These are phyloP conservation scores for Xanthoconium separans DNA, from an alignment of 1,284 basidiomycete species.

Conservation along the genomic window DNA sequence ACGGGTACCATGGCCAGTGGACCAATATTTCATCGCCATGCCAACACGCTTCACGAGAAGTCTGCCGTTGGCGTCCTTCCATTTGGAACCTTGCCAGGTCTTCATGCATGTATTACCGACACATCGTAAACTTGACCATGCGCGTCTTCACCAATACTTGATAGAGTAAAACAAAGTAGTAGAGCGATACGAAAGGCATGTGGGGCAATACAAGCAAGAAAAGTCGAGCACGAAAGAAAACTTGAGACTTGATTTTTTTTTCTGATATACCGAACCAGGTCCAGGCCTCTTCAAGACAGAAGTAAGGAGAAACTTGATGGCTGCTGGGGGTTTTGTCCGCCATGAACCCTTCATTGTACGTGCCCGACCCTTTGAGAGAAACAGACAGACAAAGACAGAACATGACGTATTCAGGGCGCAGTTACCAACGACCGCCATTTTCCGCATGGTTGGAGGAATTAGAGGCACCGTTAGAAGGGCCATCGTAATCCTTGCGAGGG, in stretches of 20 bases:
- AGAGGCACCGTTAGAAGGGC: constrained; percentile 34
- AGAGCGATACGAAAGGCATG: constrained; percentile 39
- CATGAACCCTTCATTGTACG: constrained; percentile 37
- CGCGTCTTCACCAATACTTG: constrained; percentile 40
- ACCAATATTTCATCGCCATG: constrained; percentile 9
- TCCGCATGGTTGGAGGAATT: constrained; percentile 33
- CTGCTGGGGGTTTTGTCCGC: constrained; percentile 28
- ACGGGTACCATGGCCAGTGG: constrained; percentile 7
- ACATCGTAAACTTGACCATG: constrained; percentile 38
- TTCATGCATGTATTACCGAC: constrained; percentile 37
- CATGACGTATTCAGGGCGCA: constrained; percentile 17
- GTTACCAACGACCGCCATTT: constrained; percentile 46
- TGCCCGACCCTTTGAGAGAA: constrained; percentile 34
- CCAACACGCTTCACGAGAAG: constrained; percentile 15
- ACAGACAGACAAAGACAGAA: constrained; percentile 27
- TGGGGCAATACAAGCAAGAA: constrained; percentile 36
- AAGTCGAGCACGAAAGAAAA: constrained; percentile 37
- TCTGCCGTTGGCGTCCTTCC: constrained; percentile 13
- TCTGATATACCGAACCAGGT: constrained; percentile 39
- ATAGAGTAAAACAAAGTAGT: constrained; percentile 41
- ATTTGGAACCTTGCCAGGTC: constrained; percentile 27
- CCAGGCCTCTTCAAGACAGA: constrained; percentile 37
- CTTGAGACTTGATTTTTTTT: constrained; percentile 48
- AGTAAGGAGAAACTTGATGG: constrained; percentile 37
- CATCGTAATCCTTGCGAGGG: constrained; percentile 59